A percentile compares a stretch with the other conserved stretches of the same genome.
Evolutionary conservation across 495 filamentous ascomycete genomes (phyloP).

Genomic region (Penicillium psychrofluorescens): DNA sequence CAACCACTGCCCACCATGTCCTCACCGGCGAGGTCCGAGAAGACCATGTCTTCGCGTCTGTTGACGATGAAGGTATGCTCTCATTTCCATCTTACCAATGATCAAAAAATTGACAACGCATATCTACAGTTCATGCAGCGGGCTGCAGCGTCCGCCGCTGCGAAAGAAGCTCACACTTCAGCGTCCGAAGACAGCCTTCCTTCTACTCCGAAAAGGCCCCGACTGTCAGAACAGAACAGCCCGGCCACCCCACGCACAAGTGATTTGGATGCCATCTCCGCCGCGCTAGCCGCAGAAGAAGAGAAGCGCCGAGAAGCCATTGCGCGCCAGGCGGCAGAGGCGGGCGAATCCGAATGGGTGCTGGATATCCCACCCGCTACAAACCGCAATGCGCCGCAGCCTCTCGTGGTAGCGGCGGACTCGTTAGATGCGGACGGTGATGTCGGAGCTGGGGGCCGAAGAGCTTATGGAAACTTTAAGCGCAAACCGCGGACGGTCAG

Average conservation of each 20-base stretch:
- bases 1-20: constrained; percentile 30
- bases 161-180: constrained; percentile 32
- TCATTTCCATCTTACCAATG: not conserved
- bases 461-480: constrained; percentile 33
- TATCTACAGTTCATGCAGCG: constrained; percentile 83
- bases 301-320: constrained; percentile 64
- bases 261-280: constrained; percentile 54
- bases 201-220: constrained; percentile 33
- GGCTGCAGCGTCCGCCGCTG: constrained; percentile 53
- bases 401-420: constrained; percentile 26
- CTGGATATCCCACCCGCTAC: constrained; percentile 34
- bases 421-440: constrained; percentile 32
- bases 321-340: constrained; percentile 60
- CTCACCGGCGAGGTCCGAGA: constrained; percentile 38
- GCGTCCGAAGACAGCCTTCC: constrained; percentile 22
- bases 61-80: constrained; percentile 76
- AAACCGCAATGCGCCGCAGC: constrained; percentile 14
- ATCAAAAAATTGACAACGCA: not conserved
- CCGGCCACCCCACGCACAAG: constrained; percentile 23
- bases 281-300: constrained; percentile 69
- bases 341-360: constrained; percentile 86
- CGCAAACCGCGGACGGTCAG: constrained; percentile 23
- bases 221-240: constrained; percentile 29
- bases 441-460: constrained; percentile 24
- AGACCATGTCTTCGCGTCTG: constrained; percentile 82